Base-by-base conservation (phyloP, 371 early-diverging fungal species). In the Mortierella polycephala region DNA sequence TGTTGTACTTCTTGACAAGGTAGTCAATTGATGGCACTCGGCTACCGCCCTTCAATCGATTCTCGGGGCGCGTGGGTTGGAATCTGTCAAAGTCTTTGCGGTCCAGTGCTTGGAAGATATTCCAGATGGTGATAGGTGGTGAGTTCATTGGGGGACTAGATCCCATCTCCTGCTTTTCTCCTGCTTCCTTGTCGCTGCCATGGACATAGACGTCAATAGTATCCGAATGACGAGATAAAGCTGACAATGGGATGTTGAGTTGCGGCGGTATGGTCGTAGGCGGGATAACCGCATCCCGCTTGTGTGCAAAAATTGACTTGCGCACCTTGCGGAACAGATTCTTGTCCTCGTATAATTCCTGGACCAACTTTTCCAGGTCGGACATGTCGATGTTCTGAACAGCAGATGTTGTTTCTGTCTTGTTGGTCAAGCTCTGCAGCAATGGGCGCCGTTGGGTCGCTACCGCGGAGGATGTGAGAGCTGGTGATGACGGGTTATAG, bases 1-100 rank as follows among this genome's bases (percentile, higher is more conserved):
- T 68, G 52, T 81, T 82, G 66, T 83, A 82, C 63, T 85, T 83
- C 39, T 74, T 79, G 20, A 82, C 63, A 42, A 77, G 69, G 21
- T 82, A 62, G 49, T 83, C 83, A 45, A 85, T 85, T 1, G 82
- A 61, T 53, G 66, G 20, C 23, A 72, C 56, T 64, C 83, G 67
- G 23, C 54, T 82, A 11, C 65, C 77, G 20, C 60, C 67, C 64
- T 74, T 80, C 66, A 65, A 65, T 46, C 75, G 74, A 1, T 67
- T 75, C 2, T 53, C 69, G 12, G 65, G 58, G 11, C 73, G 61
- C 9, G 73, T 69, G 0, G 80, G 80, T 20, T 79, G 80, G 40
- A 61, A 73, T 7, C 45, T 18, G 60, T 79, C 73, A 7, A 79
- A 47, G 2, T 20, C 39, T 5, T 41, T 54, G 30, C 80, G 80